Conservation (phyloP, 192 early-diverging fungal genomes). For the Coemansia sp. region DNA sequence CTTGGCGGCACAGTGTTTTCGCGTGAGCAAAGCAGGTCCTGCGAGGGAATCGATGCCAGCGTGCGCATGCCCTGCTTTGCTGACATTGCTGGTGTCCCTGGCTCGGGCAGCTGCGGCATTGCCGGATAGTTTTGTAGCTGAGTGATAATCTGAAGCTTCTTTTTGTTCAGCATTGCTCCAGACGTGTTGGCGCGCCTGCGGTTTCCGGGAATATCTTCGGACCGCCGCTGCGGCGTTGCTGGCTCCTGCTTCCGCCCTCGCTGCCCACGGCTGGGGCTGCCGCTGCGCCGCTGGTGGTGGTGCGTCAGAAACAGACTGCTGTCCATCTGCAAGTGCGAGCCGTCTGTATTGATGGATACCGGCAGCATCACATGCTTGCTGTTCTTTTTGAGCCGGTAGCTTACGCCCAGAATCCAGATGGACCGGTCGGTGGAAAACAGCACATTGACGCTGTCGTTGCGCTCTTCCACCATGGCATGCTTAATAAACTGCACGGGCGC, state of each 20-base stretch:
- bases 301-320: constrained; percentile 50
- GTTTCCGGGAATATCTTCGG: constrained; percentile 37
- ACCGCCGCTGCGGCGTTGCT: constrained; percentile 30
- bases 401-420: constrained; percentile 51
- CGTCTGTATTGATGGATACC: constrained; percentile 40
- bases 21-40: constrained; percentile 31
- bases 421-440: constrained; percentile 48
- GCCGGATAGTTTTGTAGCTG: constrained; percentile 45
- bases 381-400: constrained; percentile 50
- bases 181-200: constrained; percentile 52
- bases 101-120: constrained; percentile 31
- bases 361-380: constrained; percentile 44
- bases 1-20: constrained; percentile 22
- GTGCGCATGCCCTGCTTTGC: constrained; percentile 26
- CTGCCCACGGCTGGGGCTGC: constrained; percentile 31
- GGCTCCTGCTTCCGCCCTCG: constrained; percentile 29
- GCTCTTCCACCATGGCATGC: constrained; percentile 52
- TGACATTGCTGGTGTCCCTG: constrained; percentile 15
- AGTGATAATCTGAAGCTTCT: constrained; percentile 49
- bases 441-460: constrained; percentile 47
- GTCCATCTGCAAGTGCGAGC: constrained; percentile 42
- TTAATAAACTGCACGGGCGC: constrained; percentile 56
- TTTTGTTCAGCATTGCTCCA: constrained; percentile 50
- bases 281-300: constrained; percentile 51
- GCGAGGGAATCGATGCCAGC: constrained; percentile 52